Evolutionary conservation across 139 green algal species (phyloP).

Genomic region (Bryopsis sp.): DNA sequence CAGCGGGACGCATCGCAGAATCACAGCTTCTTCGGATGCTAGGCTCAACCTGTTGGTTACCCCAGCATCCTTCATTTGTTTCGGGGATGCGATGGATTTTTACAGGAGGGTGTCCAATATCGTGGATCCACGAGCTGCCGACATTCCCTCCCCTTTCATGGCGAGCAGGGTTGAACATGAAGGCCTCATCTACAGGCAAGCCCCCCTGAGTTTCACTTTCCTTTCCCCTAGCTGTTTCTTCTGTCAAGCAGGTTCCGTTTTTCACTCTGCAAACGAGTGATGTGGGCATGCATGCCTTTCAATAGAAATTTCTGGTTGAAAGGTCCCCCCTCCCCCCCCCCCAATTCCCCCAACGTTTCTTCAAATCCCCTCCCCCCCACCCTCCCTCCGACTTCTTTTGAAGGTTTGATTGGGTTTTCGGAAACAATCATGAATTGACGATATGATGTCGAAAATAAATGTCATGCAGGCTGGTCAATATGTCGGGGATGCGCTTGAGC

Average conservation of each 20-base stretch:
- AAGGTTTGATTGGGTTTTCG: background rate
- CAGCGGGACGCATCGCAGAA: background rate
- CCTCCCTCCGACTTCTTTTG: background rate
- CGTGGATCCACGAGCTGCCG: too few relatives aligned
- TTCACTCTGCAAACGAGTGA: too few relatives aligned
- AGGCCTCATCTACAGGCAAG: too few relatives aligned
- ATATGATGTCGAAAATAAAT: background rate
- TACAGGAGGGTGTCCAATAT: background rate
- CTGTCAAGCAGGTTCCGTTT: too few relatives aligned
- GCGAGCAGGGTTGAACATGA: too few relatives aligned
- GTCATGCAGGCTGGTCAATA: constrained; percentile 1
- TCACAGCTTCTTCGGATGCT: background rate
- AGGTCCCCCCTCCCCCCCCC: too few relatives aligned
- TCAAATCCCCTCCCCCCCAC: background rate
- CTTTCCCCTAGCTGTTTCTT: too few relatives aligned
- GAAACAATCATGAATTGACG: background rate
- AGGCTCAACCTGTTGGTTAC: background rate
- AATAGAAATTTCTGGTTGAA: too few relatives aligned
- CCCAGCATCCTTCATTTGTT: background rate
- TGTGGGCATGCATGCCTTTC: too few relatives aligned
- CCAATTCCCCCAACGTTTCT: too few relatives aligned
- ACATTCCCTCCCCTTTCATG: too few relatives aligned
- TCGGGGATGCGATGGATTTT: background rate
- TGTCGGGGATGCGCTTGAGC: constrained; percentile 1
- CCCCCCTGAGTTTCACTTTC: too few relatives aligned